Conservation (phyloP, 1,284 basidiomycete species). For the Tylopilus sp. region DNA sequence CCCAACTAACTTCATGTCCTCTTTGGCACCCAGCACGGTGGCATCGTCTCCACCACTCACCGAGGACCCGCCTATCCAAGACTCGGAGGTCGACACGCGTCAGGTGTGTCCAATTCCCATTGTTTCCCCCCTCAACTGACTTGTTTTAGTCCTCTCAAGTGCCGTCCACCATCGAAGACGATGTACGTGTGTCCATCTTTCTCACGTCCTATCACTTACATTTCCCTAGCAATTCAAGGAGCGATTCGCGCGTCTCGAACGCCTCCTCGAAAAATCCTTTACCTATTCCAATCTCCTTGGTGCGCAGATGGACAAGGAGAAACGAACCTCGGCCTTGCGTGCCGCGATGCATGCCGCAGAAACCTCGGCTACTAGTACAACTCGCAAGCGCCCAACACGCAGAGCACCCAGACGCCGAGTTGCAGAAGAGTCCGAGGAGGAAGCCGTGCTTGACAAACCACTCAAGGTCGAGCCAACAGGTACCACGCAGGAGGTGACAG, state of each 20-base stretch:
- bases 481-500: slow-evolving; percentile 36
- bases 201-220: neutral
- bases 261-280: slow-evolving; percentile 71
- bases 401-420: slow-evolving; percentile 50
- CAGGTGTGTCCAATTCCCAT: slow-evolving; percentile 10
- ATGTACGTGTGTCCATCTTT: slow-evolving; percentile 17
- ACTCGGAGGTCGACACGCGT: slow-evolving; percentile 14
- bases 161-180: slow-evolving; percentile 27
- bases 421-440: slow-evolving; percentile 42
- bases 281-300: slow-evolving; percentile 71
- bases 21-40: slow-evolving; percentile 34
- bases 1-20: slow-evolving; percentile 27
- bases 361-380: slow-evolving; percentile 12
- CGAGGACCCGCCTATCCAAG: slow-evolving; percentile 3
- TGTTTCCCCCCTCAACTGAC: neutral
- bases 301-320: slow-evolving; percentile 73
- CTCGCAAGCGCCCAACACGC: slow-evolving; percentile 31
- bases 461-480: slow-evolving; percentile 22
- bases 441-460: slow-evolving; percentile 31
- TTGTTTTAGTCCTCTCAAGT: slow-evolving; percentile 22
- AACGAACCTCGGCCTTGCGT: slow-evolving; percentile 36
- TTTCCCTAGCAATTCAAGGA: slow-evolving; percentile 55
- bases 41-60: slow-evolving; percentile 41
- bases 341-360: slow-evolving; percentile 51
- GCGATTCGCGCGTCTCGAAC: slow-evolving; percentile 63